Evolutionary conservation across 176 grass and related monocot genomes (phyloP), one percentile per base, ranked within the genome.

Genomic region (Poa pratensis): DNA sequence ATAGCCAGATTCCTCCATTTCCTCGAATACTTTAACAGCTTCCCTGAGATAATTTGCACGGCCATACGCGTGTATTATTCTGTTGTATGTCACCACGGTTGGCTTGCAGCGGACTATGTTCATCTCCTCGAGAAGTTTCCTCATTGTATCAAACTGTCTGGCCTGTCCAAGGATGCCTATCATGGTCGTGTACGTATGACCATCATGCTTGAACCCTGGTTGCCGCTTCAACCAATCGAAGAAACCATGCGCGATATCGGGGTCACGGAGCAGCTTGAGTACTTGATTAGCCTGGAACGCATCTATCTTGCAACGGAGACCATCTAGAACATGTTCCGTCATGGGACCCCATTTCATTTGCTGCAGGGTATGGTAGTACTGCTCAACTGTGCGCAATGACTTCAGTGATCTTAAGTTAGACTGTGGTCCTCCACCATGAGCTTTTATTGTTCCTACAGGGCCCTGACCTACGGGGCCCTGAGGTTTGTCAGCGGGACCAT

Each of bases 141-240:
- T 98, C 91, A 98, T 89, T 17, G 70, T 63, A 79, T 77, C 91
- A 63, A 98, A 94, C 63, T 98, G 91, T 42, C 65, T 98, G 35
- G 93, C 89, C 73, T 95, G 96, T 65, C 96, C 96, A 81, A 98
- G 87, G 72, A 98, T 94, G 50, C 96, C 96, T 69, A 98, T 98
- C 91, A 95, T 94, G 49, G 93, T 98, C 43, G 96, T 98, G 84
- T 98, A 98, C 63, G 93, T 94, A 88, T 98, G 91, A 70, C 87
- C 90, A 87, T 98, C 96, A 24, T 98, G 96, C 77, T 90, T 98
- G 82, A 98, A 98, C 28, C 93, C 93, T 59, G 89, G 88, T 79
- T 96, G 91, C 61, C 54, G 75, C 82, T 95, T 95, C 87, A 98
- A 92, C 96, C 96, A 96, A 34, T 88, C 76, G 61, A 98, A 98